Base-by-base conservation (phyloP, 306 rosid species). In the Vachellia collinsii region DNA sequence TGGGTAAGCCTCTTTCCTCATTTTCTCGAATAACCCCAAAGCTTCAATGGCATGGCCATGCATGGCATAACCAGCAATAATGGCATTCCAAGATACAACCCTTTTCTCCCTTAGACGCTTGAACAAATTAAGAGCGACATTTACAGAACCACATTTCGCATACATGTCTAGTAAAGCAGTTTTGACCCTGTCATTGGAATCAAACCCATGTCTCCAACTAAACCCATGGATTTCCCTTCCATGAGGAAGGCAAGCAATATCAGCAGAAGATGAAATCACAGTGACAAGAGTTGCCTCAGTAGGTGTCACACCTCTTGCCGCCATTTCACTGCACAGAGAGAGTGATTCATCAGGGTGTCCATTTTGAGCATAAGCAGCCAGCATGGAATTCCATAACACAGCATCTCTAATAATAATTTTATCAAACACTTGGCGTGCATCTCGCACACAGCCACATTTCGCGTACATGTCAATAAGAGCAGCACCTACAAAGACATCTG, bases 381-480 rank as follows among this genome's bases (percentile, higher is more conserved):
- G 90, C 94, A 92, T 92, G 23, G 97, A 90, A 70, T 87, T 92
- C 97, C 97, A 90, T 64, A 89, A 81, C 80, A 92, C 97, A 67
- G 67, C 89, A 87, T 92, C 97, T 84, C 93, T 89, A 6, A 13
- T 77, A 76, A 44, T 78, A 81, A 90, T 82, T 70, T 77, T 72
- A 44, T 90, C 80, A 69, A 92, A 92, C 71, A 90, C 93, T 17
- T 72, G 72, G 0, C 75, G 83, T 0, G 97, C 97, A 62, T 84
- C 89, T 44, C 23, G 75, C 23, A 85, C 88, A 68, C 88, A 89
- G 71, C 94, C 92, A 80, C 93, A 92, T 71, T 92, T 90, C 0
- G 93, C 92, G 79, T 90, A 92, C 97, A 90, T 90, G 72, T 89
- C 94, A 76, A 90, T 80, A 42, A 92, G 77, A 46, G 91, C 91